Base-by-base conservation (phyloP, 169 alveolate genomes). In the Plasmodium vivax region DNA sequence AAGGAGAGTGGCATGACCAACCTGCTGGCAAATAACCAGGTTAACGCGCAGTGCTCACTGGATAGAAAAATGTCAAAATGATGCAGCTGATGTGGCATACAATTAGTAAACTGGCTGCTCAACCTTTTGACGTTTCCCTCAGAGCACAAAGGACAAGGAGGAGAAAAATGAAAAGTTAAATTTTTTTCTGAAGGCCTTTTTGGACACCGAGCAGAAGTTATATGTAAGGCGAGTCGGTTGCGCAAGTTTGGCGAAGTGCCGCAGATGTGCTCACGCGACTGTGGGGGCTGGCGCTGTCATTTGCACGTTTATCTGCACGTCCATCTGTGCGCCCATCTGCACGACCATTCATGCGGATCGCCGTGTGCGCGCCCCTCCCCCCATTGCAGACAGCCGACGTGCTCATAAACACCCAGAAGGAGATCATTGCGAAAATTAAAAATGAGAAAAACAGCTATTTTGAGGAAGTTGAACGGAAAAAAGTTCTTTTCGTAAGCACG, bases 161-260 rank as follows among this genome's bases (percentile, higher is more conserved):
- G 87, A 87, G 36, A 41, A 77, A 27, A 54, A 38, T 36, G 87
- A 75, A 19, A 87, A 87, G 71, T 54, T 87, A 43, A 75, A 27
- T 75, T 87, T 87, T 75, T 87, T 75, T 87, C 14, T 71, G 54
- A 87, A 87, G 23, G 93, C 93, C 38, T 87, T 87, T 87, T 9
- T 87, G 77, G 93, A 87, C 45, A 79, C 93, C 34, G 93, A 87
- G 45, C 88, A 87, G 45, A 87, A 77, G 45, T 87, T 87, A 77
- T 87, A 87, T 6, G 93, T 87, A 87, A 87, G 82, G 12, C n/a
- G n/a, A 27, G 32, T 68, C 38, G 12, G 3, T 1, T 19, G 38
- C 14, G 38, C 62, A 51, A 1, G 62, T 16, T 51, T 51, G 62
- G 27, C 23, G 7, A 51, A 51, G 27, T 51, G 8, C 7, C 36